Percentiles rank a stretch among this genome's conserved stretches.
Conservation (phyloP, 2,329 filamentous ascomycete genomes). For the Exophiala xenobiotica region DNA sequence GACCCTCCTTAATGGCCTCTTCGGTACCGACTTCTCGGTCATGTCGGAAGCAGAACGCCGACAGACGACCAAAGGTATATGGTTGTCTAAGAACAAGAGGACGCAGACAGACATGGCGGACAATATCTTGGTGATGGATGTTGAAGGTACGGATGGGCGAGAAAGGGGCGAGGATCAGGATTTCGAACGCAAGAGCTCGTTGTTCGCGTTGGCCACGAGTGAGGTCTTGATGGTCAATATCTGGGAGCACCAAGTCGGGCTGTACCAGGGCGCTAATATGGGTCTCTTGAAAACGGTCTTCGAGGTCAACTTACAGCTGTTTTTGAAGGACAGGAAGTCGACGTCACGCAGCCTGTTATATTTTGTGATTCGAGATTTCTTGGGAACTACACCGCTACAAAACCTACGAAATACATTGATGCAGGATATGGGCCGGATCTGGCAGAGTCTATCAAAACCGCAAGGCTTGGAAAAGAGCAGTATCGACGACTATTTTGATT, state of each 20-base stretch:
- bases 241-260: constrained; percentile 96
- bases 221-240: constrained; percentile 98
- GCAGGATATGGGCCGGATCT: constrained; percentile 87
- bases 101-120: constrained; percentile 69
- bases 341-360: constrained; percentile 90
- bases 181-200: constrained; percentile 95
- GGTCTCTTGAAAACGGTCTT: constrained; percentile 97
- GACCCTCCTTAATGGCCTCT: constrained; percentile 91
- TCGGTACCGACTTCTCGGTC: constrained; percentile 93
- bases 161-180: constrained; percentile 98
- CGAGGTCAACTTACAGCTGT: constrained; percentile 95
- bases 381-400: constrained; percentile 83
- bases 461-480: constrained; percentile 79
- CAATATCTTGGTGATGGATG: constrained; percentile 99
- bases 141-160: constrained; percentile 94
- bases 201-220: constrained; percentile 95
- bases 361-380: constrained; percentile 97
- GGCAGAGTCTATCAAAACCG: constrained; percentile 90
- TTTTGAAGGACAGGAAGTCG: constrained; percentile 89
- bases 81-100: constrained; percentile 95
- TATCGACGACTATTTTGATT: constrained; percentile 98
- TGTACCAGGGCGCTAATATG: constrained; percentile 99
- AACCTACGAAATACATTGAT: constrained; percentile 89
- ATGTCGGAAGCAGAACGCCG: constrained; percentile 94
- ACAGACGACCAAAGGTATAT: constrained; percentile 98